These are phyloP conservation scores for Glaciozyma antarctica DNA, from an alignment of 768 basidiomycete genomes.

Conservation along the genomic window DNA sequence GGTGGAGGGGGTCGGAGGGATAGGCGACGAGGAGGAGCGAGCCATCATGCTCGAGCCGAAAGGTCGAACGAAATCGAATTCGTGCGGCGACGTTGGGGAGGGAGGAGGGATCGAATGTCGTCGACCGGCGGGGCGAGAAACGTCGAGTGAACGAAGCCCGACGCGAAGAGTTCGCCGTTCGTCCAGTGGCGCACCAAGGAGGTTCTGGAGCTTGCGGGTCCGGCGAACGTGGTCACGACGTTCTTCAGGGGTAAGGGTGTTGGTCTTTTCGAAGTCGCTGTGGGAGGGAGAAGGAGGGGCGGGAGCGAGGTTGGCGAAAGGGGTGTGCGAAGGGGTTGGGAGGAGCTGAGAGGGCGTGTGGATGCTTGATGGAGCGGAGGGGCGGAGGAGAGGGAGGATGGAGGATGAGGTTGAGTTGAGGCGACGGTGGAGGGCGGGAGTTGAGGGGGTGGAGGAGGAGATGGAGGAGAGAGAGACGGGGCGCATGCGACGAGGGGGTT, in stretches of 20 bases:
- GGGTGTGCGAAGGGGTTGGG: not conserved
- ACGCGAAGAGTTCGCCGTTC: no score
- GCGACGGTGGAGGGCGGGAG: slow-evolving; percentile 7
- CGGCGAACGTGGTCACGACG: slow-evolving; percentile 16
- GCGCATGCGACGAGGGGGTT: not conserved
- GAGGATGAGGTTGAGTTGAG: slow-evolving; percentile 19
- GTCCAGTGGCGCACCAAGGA: slow-evolving; percentile 21
- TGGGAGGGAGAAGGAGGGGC: not conserved
- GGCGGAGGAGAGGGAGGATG: not conserved
- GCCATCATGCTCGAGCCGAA: not conserved
- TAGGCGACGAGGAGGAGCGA: slow-evolving; percentile 3
- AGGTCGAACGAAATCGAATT: not conserved
- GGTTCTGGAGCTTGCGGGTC: slow-evolving; percentile 26
- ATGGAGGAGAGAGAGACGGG: not conserved
- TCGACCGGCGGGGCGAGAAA: not conserved
- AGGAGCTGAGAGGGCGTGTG: not conserved
- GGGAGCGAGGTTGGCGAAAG: not conserved
- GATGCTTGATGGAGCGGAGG: not conserved
- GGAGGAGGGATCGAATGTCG: not conserved
- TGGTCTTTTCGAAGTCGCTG: not conserved
- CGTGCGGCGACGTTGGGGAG: not conserved
- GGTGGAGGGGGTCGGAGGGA: not conserved
- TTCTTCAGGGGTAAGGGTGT: slow-evolving; percentile 11
- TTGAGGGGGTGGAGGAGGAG: no score
- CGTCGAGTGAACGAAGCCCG: not conserved